Evolutionary conservation across 176 grass and related monocot species (phyloP).

Genomic region (Phoenix roebelenii): DNA sequence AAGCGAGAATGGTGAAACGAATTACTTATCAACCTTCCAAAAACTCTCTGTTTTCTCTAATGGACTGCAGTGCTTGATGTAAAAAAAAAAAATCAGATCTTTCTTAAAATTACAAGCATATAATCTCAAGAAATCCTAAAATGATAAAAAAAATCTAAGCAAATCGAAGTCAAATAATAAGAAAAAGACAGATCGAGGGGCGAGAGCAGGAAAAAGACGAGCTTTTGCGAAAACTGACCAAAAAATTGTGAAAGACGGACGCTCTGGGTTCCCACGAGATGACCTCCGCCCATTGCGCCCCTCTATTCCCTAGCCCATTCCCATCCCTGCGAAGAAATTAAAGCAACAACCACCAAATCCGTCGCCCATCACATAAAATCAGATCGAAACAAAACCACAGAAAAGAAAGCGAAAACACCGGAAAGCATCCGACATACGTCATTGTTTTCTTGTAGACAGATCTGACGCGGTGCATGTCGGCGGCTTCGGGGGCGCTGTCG

Average conservation of each 20-base stretch:
- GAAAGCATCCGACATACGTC: not conserved
- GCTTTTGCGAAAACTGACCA: constrained; percentile 28
- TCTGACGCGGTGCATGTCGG: constrained; percentile 25
- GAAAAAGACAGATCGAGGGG: not conserved
- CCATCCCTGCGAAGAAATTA: constrained; percentile 17
- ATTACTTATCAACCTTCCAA: too few species aligned
- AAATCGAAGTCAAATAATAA: not conserved
- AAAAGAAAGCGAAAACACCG: not conserved
- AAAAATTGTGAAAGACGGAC: constrained; percentile 80
- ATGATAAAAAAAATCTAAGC: not conserved
- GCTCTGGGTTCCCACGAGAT: constrained; percentile 84
- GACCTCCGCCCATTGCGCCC: constrained; percentile 91
- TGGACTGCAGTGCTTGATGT: too few species aligned
- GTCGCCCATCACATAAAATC: constrained; percentile 13
- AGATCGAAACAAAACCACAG: not conserved
- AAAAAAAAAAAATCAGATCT: too few species aligned
- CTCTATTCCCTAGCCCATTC: constrained; percentile 58
- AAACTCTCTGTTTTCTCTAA: too few species aligned
- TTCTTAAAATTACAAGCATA: too few species aligned
- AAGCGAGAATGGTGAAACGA: too few species aligned
- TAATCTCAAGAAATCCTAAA: too few species aligned
- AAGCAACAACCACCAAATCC: not conserved
- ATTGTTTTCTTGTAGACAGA: constrained; percentile 25
- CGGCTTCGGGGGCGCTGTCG: constrained; percentile 15
- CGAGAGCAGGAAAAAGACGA: not conserved